A percentile compares a stretch with the other conserved stretches of the same genome.
phyloP scores from a whole-genome alignment of 495 filamentous ascomycete species.

The Trichoderma erinaceum region DNA sequence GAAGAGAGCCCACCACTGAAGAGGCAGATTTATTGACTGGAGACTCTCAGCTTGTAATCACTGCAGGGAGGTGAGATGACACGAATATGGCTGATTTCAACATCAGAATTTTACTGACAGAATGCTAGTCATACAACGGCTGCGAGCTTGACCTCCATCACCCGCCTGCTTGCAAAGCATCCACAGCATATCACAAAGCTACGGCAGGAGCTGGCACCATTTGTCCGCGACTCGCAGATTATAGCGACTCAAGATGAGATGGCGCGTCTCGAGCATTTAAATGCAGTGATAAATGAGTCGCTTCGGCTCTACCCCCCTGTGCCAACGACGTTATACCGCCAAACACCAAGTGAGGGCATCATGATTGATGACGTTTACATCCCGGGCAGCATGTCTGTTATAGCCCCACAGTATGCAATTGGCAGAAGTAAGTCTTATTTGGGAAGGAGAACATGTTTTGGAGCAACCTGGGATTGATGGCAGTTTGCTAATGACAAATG shows the following conservation, averaged over 20 bases:
- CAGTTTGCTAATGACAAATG: not conserved
- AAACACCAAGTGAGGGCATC: slow-evolving; percentile 33
- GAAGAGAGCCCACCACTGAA: not conserved
- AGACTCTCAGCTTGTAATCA: slow-evolving; percentile 29
- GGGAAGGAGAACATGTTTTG: slow-evolving; percentile 13
- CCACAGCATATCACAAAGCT: slow-evolving; percentile 27
- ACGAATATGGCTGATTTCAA: not conserved
- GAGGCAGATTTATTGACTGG: slow-evolving; percentile 21
- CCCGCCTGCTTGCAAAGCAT: slow-evolving; percentile 32
- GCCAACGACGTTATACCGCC: slow-evolving; percentile 29
- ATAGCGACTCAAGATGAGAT: not conserved
- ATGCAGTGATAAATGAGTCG: slow-evolving; percentile 40
- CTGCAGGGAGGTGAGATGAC: slow-evolving; percentile 28
- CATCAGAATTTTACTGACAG: not conserved
- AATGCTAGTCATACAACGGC: slow-evolving; percentile 35
- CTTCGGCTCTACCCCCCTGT: slow-evolving; percentile 40
- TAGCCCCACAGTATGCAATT: not conserved
- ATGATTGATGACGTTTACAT: slow-evolving; percentile 37
- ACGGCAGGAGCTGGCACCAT: slow-evolving; percentile 25
- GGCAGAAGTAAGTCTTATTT: not conserved
- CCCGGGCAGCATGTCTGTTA: slow-evolving; percentile 24
- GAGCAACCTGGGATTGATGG: not conserved
- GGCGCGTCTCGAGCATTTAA: slow-evolving; percentile 20
- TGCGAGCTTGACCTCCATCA: slow-evolving; percentile 27
- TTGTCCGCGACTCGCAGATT: not conserved